These are phyloP conservation scores for Petunia axillaris DNA, from an alignment of 257 asterid species.

Conservation along the genomic window DNA sequence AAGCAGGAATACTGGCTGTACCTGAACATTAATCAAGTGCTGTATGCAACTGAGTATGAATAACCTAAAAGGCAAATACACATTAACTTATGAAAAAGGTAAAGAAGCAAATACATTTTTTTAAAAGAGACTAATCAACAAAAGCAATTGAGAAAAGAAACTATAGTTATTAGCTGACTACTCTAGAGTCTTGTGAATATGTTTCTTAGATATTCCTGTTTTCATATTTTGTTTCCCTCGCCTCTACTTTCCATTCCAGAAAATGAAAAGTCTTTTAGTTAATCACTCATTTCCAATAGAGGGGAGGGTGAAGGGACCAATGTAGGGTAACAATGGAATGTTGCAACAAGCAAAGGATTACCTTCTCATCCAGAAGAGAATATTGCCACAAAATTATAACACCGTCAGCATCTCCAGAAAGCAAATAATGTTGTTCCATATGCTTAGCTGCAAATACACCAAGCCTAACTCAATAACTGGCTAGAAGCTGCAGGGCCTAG, in stretches of 20 bases:
- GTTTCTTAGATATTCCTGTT: background rate
- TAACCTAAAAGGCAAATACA: too few species aligned
- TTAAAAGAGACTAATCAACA: background rate
- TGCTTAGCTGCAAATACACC: slow-evolving; percentile 51
- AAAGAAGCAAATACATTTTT: background rate
- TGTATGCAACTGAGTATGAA: background rate
- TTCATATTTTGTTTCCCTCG: background rate
- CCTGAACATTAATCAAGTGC: background rate
- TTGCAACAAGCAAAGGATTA: slow-evolving; percentile 31
- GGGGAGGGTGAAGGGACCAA: background rate
- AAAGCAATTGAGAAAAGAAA: background rate
- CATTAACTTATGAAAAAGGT: background rate
- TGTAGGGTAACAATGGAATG: background rate
- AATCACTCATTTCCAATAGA: background rate
- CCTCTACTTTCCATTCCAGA: background rate
- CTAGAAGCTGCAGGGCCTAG: background rate
- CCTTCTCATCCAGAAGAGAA: slow-evolving; percentile 68
- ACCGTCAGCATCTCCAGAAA: slow-evolving; percentile 96
- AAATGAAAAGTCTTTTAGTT: background rate
- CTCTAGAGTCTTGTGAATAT: background rate
- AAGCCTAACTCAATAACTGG: background rate
- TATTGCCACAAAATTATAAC: slow-evolving; percentile 79
- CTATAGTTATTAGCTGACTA: background rate
- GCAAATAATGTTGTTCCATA: slow-evolving; percentile 62
- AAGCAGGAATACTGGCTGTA: background rate